These are phyloP conservation scores for Marchantia polymorpha DNA, from an alignment of 225 moss, liverwort and hornwort genomes.

Conservation along the genomic window DNA sequence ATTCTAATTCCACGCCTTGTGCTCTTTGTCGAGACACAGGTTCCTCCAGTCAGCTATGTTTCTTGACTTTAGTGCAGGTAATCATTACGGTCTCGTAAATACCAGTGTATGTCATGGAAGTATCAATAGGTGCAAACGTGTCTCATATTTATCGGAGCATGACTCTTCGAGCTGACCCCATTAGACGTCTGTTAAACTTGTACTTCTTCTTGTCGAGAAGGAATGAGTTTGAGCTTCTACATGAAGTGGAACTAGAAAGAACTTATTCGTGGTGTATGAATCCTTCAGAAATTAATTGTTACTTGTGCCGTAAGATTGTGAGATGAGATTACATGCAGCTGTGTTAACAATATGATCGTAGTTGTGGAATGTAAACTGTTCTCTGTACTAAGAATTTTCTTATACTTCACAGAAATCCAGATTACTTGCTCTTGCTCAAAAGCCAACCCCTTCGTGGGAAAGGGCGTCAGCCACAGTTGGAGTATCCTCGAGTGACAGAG, in stretches of 20 bases:
- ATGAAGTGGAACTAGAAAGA: not conserved
- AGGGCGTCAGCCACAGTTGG: slow-evolving; percentile 38
- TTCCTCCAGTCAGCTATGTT: slow-evolving; percentile 76
- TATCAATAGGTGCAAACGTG: not conserved
- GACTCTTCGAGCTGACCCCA: not conserved
- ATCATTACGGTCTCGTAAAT: not conserved
- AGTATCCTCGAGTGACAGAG: slow-evolving; percentile 45
- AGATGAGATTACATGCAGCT: not conserved
- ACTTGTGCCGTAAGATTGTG: not conserved
- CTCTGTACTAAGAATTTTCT: not conserved
- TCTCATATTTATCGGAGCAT: not conserved
- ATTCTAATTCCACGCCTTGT: slow-evolving; percentile 54
- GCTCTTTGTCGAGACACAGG: slow-evolving; percentile 84
- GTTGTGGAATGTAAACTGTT: not conserved
- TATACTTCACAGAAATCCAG: slow-evolving; percentile 78
- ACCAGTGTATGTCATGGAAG: not conserved
- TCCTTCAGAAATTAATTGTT: not conserved
- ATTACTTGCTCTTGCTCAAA: slow-evolving; percentile 73
- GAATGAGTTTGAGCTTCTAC: not conserved
- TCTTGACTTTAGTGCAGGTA: slow-evolving; percentile 90
- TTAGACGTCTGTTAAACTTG: too few species aligned
- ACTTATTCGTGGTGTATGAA: not conserved
- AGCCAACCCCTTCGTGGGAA: slow-evolving; percentile 78
- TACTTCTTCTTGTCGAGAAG: too few species aligned
- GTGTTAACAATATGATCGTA: not conserved